Evolutionary conservation across 352 stramenopile genomes (phyloP), one percentile per base, ranked within the genome.

Genomic region (Pythium phragmitis): DNA sequence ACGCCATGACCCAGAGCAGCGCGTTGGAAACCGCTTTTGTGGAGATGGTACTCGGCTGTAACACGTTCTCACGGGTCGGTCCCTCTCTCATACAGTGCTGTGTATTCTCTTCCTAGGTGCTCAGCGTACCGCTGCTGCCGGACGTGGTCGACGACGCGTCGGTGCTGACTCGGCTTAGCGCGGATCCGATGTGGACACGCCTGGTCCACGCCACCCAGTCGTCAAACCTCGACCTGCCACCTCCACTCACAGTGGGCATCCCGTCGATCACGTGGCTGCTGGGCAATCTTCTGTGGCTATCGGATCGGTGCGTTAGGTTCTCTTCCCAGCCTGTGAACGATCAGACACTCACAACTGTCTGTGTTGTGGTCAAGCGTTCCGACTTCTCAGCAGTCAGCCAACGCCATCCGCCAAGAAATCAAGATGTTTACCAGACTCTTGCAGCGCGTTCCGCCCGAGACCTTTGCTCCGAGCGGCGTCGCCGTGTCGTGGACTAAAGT

Each of bases 401-500:
- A 43, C 3, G 37, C 74, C 1, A 63, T 82, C 26, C 47, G 80
- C 3, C 68, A 49, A 0, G 77, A 86, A 55, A 68, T 79, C 7
- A 61, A 79, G 16, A 54, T 85, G 36, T 62, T 85, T 6, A 81
- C 72, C 3, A 80, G 72, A 23, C 42, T 88, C 17, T 57, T 90
- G 11, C 73, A 82, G 55, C 66, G 64, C 33, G 70, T 88, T 11
- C 76, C 82, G 30, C 57, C 74, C 0, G 78, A 80, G 42, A 85
- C 79, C 26, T 91, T 80, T 57, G 71, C 73, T 39, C 54, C 72
- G 6, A 76, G 74, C 16, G 80, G 80, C 16, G 74, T 84, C 19
- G 69, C 81, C 9, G 64, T 91, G 7, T 68, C 78, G n/a, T 91
- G 82, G 82, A 84, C 76, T 3, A 87, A 88, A 70, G 75, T 91